phyloP scores from a whole-genome alignment of 441 rosid species.

The Capsella rubella region DNA sequence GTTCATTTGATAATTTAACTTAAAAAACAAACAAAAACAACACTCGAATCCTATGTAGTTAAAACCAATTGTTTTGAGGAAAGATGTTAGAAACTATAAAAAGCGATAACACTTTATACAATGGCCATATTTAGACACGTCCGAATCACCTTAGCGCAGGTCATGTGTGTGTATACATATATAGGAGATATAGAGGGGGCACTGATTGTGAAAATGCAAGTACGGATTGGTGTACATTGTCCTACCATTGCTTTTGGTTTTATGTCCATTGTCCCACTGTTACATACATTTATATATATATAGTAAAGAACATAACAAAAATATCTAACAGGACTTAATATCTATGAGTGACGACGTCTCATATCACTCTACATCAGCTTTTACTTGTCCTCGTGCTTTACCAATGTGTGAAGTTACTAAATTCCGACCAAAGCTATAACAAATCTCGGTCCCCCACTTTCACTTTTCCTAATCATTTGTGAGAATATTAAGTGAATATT shows the following conservation, averaged over 20 bases:
- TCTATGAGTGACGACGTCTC: slow-evolving; percentile 34
- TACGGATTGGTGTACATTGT: slow-evolving; percentile 44
- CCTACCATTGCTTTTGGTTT: slow-evolving; percentile 32
- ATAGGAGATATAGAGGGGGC: slow-evolving; percentile 26
- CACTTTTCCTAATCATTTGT: slow-evolving; percentile 26
- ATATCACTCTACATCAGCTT: slow-evolving; percentile 31
- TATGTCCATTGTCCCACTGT: slow-evolving; percentile 9
- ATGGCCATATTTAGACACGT: slow-evolving; percentile 8
- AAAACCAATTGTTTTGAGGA: neutral
- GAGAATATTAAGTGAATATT: slow-evolving; percentile 3
- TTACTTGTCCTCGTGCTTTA: slow-evolving; percentile 10
- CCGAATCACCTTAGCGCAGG: slow-evolving; percentile 16
- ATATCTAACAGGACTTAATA: slow-evolving; percentile 29
- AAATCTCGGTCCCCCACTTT: slow-evolving; percentile 12
- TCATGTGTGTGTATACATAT: slow-evolving; percentile 33
- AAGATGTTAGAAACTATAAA: neutral
- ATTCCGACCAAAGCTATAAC: neutral
- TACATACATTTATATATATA: slow-evolving; percentile 19
- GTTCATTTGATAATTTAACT: neutral
- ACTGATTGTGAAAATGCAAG: slow-evolving; percentile 40
- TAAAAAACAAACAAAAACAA: neutral
- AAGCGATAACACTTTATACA: neutral
- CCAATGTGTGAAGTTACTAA: slow-evolving; percentile 8
- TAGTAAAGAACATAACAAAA: slow-evolving; percentile 17
- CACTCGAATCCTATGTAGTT: neutral